Evolutionary conservation across 306 rosid genomes (phyloP), one percentile per base, ranked within the genome.

Genomic region (Datisca glomerata): DNA sequence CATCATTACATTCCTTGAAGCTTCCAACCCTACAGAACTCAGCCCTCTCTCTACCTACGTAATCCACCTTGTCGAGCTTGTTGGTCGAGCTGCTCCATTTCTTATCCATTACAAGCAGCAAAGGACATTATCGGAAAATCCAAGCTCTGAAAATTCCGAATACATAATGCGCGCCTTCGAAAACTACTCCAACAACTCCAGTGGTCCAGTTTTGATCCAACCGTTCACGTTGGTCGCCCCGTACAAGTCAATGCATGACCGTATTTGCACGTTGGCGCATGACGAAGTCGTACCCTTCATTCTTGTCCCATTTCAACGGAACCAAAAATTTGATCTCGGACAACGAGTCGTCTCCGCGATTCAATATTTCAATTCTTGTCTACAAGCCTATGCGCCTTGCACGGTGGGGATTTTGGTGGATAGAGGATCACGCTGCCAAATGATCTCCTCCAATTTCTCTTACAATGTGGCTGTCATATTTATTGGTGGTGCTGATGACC

Each of bases 381-480:
- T 75, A 12, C 75, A 64, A 40, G 41, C 25, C 0, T 21, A 13
- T 1, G 59, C 55, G 2, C 80, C 78, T 0, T 75, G 76, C 63
- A 69, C 86, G 1, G 58, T 83, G 34, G 94, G 94, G 8, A 50
- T 79, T 28, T 67, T 83, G 0, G 82, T 83, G 4, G 91, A 83
- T 10, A 42, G 69, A 36, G n/a, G n/a, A 8, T 31, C n/a, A 14
- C 9, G 36, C 4, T 31, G 36, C 36, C 36, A 31, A 3, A 8
- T 31, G 3, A 31, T 12, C n/a, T 31, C 36, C n/a, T 12, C 36
- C 3, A 31, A 31, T 31, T 31, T 31, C 36, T 31, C 36, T 12
- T 31, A 31, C 36, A 31, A 31, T 14, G n/a, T 31, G n/a, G 36
- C 36, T 14, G 36, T 31, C n/a, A 31, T 31, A 22, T 31, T 31